Conservation (phyloP, 352 stramenopile species). For the Thalassiosira ordinaria region DNA sequence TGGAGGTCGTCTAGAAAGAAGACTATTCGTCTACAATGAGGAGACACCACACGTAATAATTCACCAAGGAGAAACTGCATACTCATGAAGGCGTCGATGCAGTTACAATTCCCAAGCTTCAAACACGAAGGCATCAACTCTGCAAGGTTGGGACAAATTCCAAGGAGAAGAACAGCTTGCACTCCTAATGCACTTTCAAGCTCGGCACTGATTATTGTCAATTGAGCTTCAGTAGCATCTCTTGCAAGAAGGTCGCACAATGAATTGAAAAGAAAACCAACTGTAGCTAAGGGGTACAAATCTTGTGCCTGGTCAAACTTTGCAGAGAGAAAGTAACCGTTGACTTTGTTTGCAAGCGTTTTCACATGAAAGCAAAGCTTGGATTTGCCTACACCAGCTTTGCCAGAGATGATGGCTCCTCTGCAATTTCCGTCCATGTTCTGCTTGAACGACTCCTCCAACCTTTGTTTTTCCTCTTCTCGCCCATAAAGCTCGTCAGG, state of each 20-base stretch:
- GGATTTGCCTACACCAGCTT: constrained; percentile 23
- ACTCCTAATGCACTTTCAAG: background rate
- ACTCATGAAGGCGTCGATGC: constrained; percentile 16
- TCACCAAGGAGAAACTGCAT: constrained; percentile 23
- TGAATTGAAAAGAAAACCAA: background rate
- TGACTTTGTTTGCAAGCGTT: constrained; percentile 2
- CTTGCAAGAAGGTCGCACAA: background rate
- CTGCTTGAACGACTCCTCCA: constrained; percentile 9
- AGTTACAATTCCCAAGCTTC: background rate
- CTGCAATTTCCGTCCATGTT: background rate
- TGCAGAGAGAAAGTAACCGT: constrained; percentile 7
- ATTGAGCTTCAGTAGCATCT: background rate
- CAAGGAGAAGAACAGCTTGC: background rate
- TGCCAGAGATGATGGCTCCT: constrained; percentile 15
- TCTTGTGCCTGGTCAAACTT: background rate
- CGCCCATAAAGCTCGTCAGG: constrained; percentile 27
- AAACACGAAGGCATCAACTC: background rate
- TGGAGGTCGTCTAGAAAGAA: constrained; percentile 47
- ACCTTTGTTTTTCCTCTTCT: constrained; percentile 10
- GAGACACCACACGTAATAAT: constrained; percentile 18
- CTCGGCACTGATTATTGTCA: background rate
- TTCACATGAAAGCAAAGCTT: constrained; percentile 8
- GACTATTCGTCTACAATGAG: constrained; percentile 24
- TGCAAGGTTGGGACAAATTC: background rate
- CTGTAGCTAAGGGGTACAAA: background rate